phyloP scores from a whole-genome alignment of 2,329 filamentous ascomycete species.

The Cercospora beticola region DNA sequence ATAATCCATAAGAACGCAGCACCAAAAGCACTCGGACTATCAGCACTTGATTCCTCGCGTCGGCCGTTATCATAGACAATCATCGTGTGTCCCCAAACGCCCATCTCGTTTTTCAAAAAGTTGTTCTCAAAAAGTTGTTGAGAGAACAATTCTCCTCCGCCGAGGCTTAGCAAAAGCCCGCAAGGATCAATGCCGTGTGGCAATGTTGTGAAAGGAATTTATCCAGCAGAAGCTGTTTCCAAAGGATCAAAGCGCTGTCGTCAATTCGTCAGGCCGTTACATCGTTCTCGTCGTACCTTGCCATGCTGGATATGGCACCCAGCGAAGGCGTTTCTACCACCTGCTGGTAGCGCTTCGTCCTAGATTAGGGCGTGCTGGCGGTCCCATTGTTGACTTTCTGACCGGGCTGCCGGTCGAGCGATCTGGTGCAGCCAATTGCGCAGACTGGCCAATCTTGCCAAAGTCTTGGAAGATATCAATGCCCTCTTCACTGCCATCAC shows the following conservation, averaged over 20 bases:
- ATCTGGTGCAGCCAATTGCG: conserved; percentile 27
- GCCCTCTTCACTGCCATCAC: conserved; percentile 59
- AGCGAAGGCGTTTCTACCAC: conserved; percentile 29
- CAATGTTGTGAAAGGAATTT: neutral
- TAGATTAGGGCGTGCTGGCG: conserved; percentile 32
- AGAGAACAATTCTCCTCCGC: neutral
- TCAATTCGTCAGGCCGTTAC: conserved; percentile 21
- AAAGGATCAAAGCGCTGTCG: conserved; percentile 15
- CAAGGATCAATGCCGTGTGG: neutral
- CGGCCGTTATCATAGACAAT: conserved; percentile 15
- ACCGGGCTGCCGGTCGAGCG: conserved; percentile 37
- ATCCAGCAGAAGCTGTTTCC: neutral
- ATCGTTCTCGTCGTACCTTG: conserved; percentile 7
- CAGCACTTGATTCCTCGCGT: conserved; percentile 16
- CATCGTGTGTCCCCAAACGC: neutral
- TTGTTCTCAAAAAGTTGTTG: too few species aligned
- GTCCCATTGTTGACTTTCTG: conserved; percentile 31
- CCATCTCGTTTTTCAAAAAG: neutral
- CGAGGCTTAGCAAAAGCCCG: neutral
- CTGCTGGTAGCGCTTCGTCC: conserved; percentile 35
- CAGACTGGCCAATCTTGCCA: conserved; percentile 63
- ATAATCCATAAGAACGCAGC: conserved; percentile 9
- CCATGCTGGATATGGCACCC: conserved; percentile 5
- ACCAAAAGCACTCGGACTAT: conserved; percentile 12
- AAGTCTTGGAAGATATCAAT: conserved; percentile 75